phyloP scores from a whole-genome alignment of 768 basidiomycete genomes.

The Agaricus sinodeliciosus region DNA sequence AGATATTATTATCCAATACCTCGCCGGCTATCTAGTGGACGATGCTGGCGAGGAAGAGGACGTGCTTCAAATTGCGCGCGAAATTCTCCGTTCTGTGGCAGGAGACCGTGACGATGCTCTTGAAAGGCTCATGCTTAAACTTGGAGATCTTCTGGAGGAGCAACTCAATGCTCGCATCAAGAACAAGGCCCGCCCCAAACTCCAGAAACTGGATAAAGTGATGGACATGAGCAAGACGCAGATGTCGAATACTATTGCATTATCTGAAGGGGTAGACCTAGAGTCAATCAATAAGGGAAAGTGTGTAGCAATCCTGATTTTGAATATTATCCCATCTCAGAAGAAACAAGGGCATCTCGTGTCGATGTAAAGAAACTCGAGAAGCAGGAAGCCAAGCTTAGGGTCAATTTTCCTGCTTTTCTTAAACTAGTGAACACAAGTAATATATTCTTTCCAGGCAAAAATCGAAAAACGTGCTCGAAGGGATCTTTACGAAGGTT shows the following conservation, averaged over 20 bases:
- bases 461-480: conserved; percentile 96
- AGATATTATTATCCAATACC: conserved; percentile 80
- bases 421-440: neutral
- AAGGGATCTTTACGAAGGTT: conserved; percentile 91
- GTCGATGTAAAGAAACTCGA: conserved; percentile 95
- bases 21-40: conserved; percentile 83
- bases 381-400: conserved; percentile 95
- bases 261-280: conserved; percentile 80
- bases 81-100: conserved; percentile 72
- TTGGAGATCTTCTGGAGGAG: conserved; percentile 59
- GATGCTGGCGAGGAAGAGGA: conserved; percentile 88
- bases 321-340: conserved; percentile 11
- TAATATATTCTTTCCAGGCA: conserved; percentile 40
- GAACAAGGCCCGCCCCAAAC: conserved; percentile 54
- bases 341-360: conserved; percentile 56
- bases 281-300: conserved; percentile 94
- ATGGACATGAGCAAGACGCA: conserved; percentile 83
- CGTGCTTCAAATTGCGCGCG: conserved; percentile 67
- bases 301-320: conserved; percentile 32
- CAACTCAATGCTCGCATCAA: conserved; percentile 53
- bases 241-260: conserved; percentile 73
- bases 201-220: conserved; percentile 77
- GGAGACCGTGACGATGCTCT: conserved; percentile 52
- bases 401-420: conserved; percentile 34
- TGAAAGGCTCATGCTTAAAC: conserved; percentile 58